Conservation (phyloP, 1,139 yeast species). For the Suhomyces atakaporum region DNA sequence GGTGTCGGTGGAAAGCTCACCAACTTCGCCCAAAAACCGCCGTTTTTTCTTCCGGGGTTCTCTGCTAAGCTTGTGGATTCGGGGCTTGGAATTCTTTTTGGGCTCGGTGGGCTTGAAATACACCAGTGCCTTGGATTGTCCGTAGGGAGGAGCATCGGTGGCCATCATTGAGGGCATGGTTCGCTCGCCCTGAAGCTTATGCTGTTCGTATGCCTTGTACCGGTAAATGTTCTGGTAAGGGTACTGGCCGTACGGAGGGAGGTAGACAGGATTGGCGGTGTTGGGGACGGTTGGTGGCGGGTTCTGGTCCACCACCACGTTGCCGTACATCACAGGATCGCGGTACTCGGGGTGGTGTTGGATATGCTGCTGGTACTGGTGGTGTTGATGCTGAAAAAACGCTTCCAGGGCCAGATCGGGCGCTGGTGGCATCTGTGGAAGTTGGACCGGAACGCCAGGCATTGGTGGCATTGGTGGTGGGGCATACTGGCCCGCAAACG, state of each 20-base stretch:
- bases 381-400: conserved; percentile 14
- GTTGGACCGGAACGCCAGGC: no score
- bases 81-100: conserved; percentile 38
- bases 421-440: no score
- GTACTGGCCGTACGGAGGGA: no score
- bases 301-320: no score
- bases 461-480: no score
- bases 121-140: conserved; percentile 4
- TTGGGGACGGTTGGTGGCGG: conserved; percentile 6
- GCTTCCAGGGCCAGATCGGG: conserved; percentile 9
- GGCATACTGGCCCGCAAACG: no score
- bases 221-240: no score
- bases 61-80: conserved; percentile 34
- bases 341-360: conserved; percentile 9
- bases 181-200: no score
- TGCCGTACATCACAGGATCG: no score
- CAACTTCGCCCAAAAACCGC: conserved; percentile 12
- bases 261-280: conserved; percentile 8
- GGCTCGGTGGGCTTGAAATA: conserved; percentile 41
- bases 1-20: conserved; percentile 30
- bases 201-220: no score
- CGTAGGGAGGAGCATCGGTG: background rate
- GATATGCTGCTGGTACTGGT: conserved; percentile 13
- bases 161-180: background rate
- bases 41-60: conserved; percentile 10